A percentile compares a stretch with the other conserved stretches of the same genome.
These are phyloP conservation scores for Wolfiporia cocos DNA, from an alignment of 1,284 basidiomycete species.

Conservation along the genomic window DNA sequence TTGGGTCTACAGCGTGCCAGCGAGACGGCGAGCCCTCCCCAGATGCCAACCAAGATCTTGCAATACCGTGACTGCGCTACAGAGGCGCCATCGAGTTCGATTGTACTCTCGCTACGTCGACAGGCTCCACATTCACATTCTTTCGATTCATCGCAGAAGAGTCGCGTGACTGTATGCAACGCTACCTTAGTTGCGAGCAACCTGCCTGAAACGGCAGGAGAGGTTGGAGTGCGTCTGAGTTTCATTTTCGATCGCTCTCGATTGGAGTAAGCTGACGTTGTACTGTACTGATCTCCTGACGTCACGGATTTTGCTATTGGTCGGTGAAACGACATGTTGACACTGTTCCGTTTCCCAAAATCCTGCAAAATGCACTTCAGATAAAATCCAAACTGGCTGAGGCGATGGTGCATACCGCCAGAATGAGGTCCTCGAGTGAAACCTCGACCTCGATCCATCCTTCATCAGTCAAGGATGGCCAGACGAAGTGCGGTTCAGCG, in stretches of 20 bases:
- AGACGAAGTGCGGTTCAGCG: conserved; percentile 97
- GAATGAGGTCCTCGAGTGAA: conserved; percentile 90
- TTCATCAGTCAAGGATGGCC: conserved; percentile 92
- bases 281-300: conserved; percentile 93
- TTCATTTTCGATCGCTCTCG: too few species aligned
- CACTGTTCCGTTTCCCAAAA: conserved; percentile 98
- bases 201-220: too few species aligned
- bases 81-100: conserved; percentile 89
- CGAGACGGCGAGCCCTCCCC: conserved; percentile 95
- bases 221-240: too few species aligned
- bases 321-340: conserved; percentile 97
- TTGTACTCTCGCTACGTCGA: conserved; percentile 95
- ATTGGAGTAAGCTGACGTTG: conserved; percentile 99
- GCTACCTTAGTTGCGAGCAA: conserved; percentile 92
- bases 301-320: conserved; percentile 93
- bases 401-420: conserved; percentile 52
- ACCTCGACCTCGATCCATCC: conserved; percentile 99
- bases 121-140: conserved; percentile 85
- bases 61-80: conserved; percentile 92
- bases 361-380: conserved; percentile 50
- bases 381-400: conserved; percentile 11
- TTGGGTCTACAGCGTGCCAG: conserved; percentile 91
- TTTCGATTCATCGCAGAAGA: conserved; percentile 99
- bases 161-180: conserved; percentile 94
- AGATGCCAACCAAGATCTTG: conserved; percentile 94